phyloP scores from a whole-genome alignment of 371 early-diverging fungal species.

The Rhizopus microsporus region DNA sequence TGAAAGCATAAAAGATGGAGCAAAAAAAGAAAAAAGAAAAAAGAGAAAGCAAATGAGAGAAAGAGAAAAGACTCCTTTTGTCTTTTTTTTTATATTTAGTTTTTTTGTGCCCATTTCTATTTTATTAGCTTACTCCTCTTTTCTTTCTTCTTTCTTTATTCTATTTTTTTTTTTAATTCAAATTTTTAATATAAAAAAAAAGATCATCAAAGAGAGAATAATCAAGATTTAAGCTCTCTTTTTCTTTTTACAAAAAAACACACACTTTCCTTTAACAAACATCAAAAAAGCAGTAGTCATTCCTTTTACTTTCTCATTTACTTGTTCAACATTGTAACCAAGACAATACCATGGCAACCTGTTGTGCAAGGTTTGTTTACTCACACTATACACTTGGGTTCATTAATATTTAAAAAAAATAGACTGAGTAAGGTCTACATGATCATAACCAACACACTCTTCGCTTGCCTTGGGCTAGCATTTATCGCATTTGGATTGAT shows the following conservation, averaged over 20 bases:
- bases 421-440: constrained; percentile 53
- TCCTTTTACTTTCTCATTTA: constrained; percentile 1
- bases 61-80: neutral
- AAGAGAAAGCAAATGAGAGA: neutral
- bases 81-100: neutral
- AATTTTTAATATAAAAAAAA: neutral
- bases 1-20: neutral
- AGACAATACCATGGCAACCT: constrained; percentile 27
- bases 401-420: constrained; percentile 1
- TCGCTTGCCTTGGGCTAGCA: constrained; percentile 45
- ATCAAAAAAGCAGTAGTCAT: neutral
- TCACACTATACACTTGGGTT: neutral
- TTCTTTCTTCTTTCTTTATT: constrained; percentile 5
- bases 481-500: constrained; percentile 48
- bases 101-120: neutral
- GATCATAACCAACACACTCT: constrained; percentile 45
- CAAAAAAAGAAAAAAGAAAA: neutral
- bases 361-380: constrained; percentile 34
- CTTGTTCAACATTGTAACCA: constrained; percentile 1
- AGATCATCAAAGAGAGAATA: neutral
- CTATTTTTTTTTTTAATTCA: too few species aligned
- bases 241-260: too few species aligned
- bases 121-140: neutral
- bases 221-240: too few species aligned
- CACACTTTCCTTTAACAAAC: too few species aligned